Evolutionary conservation across 805 yeast species (phyloP).

Genomic region (Saccharomycopsis sp.): DNA sequence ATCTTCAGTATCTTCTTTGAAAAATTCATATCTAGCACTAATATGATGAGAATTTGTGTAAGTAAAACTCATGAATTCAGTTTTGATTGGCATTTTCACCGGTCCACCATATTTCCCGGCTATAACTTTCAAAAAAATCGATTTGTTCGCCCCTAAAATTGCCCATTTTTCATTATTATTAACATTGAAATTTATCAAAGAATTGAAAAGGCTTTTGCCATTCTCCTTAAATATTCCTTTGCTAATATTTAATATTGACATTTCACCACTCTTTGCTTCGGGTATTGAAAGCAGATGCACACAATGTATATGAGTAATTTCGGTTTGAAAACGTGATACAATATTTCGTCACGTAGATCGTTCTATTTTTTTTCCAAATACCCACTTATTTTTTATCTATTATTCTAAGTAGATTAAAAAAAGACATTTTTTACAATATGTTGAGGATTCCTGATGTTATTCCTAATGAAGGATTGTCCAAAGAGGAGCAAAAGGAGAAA

Average conservation of each 20-base stretch:
- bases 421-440: too few species aligned
- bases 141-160: slow-evolving; percentile 47
- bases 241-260: neutral
- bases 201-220: slow-evolving; percentile 28
- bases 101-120: slow-evolving; percentile 41
- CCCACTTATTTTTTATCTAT: too few species aligned
- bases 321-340: too few species aligned
- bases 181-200: slow-evolving; percentile 37
- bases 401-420: too few species aligned
- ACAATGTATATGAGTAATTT: too few species aligned
- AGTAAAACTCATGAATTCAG: slow-evolving; percentile 25
- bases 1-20: slow-evolving; percentile 77
- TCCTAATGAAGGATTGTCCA: slow-evolving; percentile 20
- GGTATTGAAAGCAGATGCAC: too few species aligned
- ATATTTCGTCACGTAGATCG: too few species aligned
- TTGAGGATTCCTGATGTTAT: slow-evolving; percentile 9
- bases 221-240: slow-evolving; percentile 1
- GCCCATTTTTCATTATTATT: slow-evolving; percentile 42
- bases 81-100: slow-evolving; percentile 23
- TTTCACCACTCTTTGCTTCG: too few species aligned
- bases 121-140: slow-evolving; percentile 47
- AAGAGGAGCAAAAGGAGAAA: slow-evolving; percentile 35
- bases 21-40: slow-evolving; percentile 84
- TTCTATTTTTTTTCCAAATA: too few species aligned
- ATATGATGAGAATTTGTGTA: slow-evolving; percentile 47